Base-by-base conservation (phyloP, 2,329 filamentous ascomycete genomes). In the Diaporthe nobilis region DNA sequence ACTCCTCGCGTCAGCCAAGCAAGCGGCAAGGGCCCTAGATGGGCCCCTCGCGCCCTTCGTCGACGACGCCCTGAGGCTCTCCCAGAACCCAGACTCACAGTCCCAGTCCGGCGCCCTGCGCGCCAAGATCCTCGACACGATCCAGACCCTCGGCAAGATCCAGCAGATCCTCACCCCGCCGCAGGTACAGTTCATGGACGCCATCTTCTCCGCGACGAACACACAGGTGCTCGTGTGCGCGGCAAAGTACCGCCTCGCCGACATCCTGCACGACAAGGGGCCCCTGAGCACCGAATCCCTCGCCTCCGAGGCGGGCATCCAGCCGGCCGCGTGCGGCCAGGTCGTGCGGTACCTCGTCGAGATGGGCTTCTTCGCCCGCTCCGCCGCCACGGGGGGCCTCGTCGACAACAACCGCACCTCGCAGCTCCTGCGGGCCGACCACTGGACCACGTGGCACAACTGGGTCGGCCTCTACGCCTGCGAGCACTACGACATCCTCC, bases 361-460 rank as follows among this genome's bases (percentile, higher is more conserved):
- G 63, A 67, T 67, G 63, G 44, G 44, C 44, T 67, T 86, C 51
- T 86, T 86, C 78, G 20, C 61, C 10, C 84, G 80, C 74, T 79
- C 84, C 71, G 34, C 71, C 1, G n/a, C 25, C 4, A 81, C 79
- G 0, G 80, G 79, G 0, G 80, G 79, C 1, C 75, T 34, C 0
- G 86, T 84, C 77, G 25, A 22, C 49, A 85, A 87, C 78, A 87
- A 82, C 75, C 70, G 31, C 10, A 71, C 78, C 2, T 87, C 86
- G 0, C 65, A 70, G 0, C 79, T 87, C 5, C 80, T 87, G 2
- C 72, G 61, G 0, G 76, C 77, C 2, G 79, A 83, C 70, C 85
- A 88, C 77, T 87, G 85, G 85, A 86, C 84, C 0, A 84, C 86
- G 77, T 87, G 85, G 86, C 83, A 80, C 28, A 82, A 82, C 75